Conservation (phyloP, 108 stramenopile genomes). For the Cyclostephanos tholiformis region DNA sequence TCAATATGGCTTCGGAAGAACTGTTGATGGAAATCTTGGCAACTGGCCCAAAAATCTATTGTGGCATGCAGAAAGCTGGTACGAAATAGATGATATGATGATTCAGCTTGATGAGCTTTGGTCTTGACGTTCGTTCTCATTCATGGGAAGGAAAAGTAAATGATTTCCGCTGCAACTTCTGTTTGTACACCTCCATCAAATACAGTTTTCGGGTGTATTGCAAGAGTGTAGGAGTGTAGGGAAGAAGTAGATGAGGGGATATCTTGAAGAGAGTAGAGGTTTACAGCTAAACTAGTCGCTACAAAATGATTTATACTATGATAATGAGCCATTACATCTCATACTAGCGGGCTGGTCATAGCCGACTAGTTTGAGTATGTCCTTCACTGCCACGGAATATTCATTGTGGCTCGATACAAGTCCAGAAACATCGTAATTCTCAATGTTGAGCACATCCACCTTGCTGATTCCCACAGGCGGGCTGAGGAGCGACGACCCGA, state of each 20-base stretch:
- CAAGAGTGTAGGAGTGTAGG: too few relatives aligned
- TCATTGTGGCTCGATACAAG: conserved; percentile 13
- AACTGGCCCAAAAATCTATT: conserved; percentile 3
- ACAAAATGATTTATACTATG: too few relatives aligned
- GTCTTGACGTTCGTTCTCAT: neutral
- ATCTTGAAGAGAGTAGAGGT: too few relatives aligned
- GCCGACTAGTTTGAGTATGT: conserved; percentile 2
- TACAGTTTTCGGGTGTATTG: too few relatives aligned
- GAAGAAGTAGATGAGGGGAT: too few relatives aligned
- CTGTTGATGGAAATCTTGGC: neutral
- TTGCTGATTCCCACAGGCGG: conserved; percentile 12
- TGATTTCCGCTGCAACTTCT: too few relatives aligned
- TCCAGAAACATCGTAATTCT: conserved; percentile 25
- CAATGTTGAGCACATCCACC: conserved; percentile 3
- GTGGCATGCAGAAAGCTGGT: conserved; percentile 39
- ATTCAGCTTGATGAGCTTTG: conserved; percentile 34
- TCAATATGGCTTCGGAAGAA: conserved; percentile 23
- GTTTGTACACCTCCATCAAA: too few relatives aligned
- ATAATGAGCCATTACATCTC: too few relatives aligned
- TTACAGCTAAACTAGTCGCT: too few relatives aligned
- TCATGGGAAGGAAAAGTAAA: too few relatives aligned
- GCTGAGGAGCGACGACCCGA: neutral
- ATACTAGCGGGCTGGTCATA: conserved; percentile 14
- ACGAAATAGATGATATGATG: conserved; percentile 42
- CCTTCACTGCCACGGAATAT: conserved; percentile 9